Conservation (phyloP, 768 basidiomycete genomes). For the Leccinum aurantiacum region DNA sequence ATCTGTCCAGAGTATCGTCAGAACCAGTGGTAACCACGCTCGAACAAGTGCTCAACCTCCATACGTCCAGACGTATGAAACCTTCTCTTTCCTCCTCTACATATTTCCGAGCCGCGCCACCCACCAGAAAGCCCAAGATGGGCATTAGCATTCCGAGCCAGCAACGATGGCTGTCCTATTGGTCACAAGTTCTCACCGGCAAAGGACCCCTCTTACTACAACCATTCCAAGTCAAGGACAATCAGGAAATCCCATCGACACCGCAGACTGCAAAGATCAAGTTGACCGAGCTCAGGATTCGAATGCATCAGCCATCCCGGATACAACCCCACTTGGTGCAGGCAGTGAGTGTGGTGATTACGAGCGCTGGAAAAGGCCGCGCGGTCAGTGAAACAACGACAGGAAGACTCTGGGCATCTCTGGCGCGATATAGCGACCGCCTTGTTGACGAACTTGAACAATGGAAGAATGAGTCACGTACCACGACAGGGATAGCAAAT, state of each 20-base stretch:
- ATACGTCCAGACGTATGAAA: slow-evolving; percentile 73
- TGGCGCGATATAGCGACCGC: slow-evolving; percentile 78
- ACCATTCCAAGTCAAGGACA: slow-evolving; percentile 20
- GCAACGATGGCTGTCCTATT: slow-evolving; percentile 76
- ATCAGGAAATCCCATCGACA: background rate
- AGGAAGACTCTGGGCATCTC: slow-evolving; percentile 63
- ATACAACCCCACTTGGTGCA: slow-evolving; percentile 53
- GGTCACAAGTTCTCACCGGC: slow-evolving; percentile 61
- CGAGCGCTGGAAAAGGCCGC: slow-evolving; percentile 42
- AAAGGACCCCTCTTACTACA: slow-evolving; percentile 55
- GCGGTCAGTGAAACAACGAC: slow-evolving; percentile 27
- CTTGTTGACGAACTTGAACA: slow-evolving; percentile 62
- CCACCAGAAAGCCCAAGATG: slow-evolving; percentile 40
- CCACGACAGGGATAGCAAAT: slow-evolving; percentile 29
- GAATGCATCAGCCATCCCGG: slow-evolving; percentile 56
- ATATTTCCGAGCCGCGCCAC: slow-evolving; percentile 17
- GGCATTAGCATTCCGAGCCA: slow-evolving; percentile 84
- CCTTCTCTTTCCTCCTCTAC: slow-evolving; percentile 3
- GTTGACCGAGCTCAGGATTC: slow-evolving; percentile 55
- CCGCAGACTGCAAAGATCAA: slow-evolving; percentile 45
- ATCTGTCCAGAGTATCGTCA: slow-evolving; percentile 17
- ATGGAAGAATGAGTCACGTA: slow-evolving; percentile 59
- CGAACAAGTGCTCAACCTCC: slow-evolving; percentile 61
- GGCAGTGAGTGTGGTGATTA: slow-evolving; percentile 56
- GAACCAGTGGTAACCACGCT: slow-evolving; percentile 37